A percentile compares a stretch with the other conserved stretches of the same genome.
phyloP scores from a whole-genome alignment of 2,329 filamentous ascomycete genomes.

The Aspergillus pseudoglaucus region DNA sequence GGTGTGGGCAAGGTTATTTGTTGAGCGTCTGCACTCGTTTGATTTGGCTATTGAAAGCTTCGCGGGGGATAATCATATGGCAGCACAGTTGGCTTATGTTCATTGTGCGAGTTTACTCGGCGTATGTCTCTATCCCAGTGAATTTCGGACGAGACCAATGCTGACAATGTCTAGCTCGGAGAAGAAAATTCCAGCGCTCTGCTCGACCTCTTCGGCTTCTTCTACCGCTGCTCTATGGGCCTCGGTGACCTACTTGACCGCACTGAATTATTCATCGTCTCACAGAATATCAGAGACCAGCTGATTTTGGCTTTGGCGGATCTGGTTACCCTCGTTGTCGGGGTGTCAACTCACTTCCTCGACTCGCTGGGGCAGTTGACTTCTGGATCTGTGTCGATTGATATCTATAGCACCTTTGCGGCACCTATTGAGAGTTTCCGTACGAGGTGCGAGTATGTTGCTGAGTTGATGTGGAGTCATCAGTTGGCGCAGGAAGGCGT shows the following conservation, averaged over 20 bases:
- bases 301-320: slow-evolving; percentile 35
- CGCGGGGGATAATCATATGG: slow-evolving; percentile 32
- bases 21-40: slow-evolving; percentile 33
- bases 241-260: slow-evolving; percentile 41
- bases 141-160: neutral
- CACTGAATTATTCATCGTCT: slow-evolving; percentile 41
- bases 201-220: slow-evolving; percentile 47
- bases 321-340: slow-evolving; percentile 25
- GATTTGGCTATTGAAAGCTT: slow-evolving; percentile 31
- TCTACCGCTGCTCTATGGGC: slow-evolving; percentile 43
- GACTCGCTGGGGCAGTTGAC: slow-evolving; percentile 19
- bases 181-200: slow-evolving; percentile 43
- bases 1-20: slow-evolving; percentile 34
- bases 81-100: slow-evolving; percentile 45
- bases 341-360: slow-evolving; percentile 33
- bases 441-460: slow-evolving; percentile 27
- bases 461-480: slow-evolving; percentile 36
- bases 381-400: slow-evolving; percentile 23
- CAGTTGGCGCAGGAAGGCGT: slow-evolving; percentile 28
- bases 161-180: slow-evolving; percentile 34
- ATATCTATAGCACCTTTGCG: slow-evolving; percentile 35
- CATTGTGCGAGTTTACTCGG: slow-evolving; percentile 45
- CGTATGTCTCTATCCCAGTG: slow-evolving; percentile 24
- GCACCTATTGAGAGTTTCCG: slow-evolving; percentile 31
- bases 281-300: slow-evolving; percentile 44